Conservation (phyloP, 2,329 filamentous ascomycete genomes). For the Trichoderma cornu-damae region DNA sequence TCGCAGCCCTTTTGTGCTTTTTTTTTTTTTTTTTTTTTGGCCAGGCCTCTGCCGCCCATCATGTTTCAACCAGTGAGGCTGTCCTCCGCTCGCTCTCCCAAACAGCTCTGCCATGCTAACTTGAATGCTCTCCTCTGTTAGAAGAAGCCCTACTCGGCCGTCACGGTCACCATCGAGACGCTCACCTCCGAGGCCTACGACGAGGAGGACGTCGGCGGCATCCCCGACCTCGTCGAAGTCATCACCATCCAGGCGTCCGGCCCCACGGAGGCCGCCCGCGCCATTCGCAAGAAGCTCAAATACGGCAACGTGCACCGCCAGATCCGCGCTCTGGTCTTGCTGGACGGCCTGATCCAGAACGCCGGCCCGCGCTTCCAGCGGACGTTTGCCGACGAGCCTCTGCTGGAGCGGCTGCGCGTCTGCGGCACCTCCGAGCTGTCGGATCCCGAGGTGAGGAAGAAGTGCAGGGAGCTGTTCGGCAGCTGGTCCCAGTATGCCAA, state of each 20-base stretch:
- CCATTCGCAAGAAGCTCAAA: slow-evolving; percentile 96
- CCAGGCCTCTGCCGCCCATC: slow-evolving; percentile 2
- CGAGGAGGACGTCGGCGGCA: slow-evolving; percentile 84
- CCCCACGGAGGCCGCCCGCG: slow-evolving; percentile 81
- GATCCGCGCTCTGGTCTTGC: slow-evolving; percentile 76
- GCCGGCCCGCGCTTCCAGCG: slow-evolving; percentile 82
- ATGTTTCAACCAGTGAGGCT: slow-evolving; percentile 31
- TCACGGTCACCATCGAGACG: slow-evolving; percentile 87
- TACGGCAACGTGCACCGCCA: slow-evolving; percentile 94
- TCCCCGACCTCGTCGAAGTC: slow-evolving; percentile 90
- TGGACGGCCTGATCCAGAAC: slow-evolving; percentile 93
- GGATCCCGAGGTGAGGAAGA: slow-evolving; percentile 78
- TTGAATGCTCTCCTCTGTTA: slow-evolving; percentile 21
- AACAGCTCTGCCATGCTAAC: not conserved
- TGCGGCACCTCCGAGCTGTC: slow-evolving; percentile 80
- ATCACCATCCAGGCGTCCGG: slow-evolving; percentile 84
- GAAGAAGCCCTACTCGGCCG: slow-evolving; percentile 81
- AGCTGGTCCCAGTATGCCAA: slow-evolving; percentile 85
- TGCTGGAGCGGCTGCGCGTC: slow-evolving; percentile 85
- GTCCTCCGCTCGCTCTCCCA: not conserved
- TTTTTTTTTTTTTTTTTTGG: too few species aligned
- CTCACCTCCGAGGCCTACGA: slow-evolving; percentile 86
- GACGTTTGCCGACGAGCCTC: slow-evolving; percentile 80
- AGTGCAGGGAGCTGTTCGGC: slow-evolving; percentile 80
- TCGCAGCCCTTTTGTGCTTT: too few species aligned